Conservation (phyloP, 306 rosid genomes). For the Malus domestica region DNA sequence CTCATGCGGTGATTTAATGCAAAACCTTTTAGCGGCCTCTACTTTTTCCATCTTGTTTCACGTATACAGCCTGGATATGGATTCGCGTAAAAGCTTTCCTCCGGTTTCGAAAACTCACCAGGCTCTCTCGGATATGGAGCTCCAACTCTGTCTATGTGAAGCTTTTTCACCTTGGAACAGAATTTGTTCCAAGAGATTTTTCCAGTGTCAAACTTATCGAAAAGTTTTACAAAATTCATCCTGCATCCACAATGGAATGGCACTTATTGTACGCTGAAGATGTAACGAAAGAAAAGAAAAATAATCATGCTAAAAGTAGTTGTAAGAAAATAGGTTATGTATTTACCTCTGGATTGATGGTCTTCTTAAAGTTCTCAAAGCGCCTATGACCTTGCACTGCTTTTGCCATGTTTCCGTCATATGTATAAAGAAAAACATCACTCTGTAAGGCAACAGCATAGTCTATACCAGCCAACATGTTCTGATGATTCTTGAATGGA, state of each 20-base stretch:
- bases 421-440: constrained; percentile 73
- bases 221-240: constrained; percentile 77
- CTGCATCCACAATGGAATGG: constrained; percentile 40
- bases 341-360: constrained; percentile 88
- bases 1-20: constrained; percentile 5
- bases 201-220: constrained; percentile 76
- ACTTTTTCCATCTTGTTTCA: constrained; percentile 33
- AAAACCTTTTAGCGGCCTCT: constrained; percentile 14
- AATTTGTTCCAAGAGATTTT: constrained; percentile 72
- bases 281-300: background rate
- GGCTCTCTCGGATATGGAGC: constrained; percentile 66
- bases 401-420: constrained; percentile 99
- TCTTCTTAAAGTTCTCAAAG: constrained; percentile 85
- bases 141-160: constrained; percentile 66
- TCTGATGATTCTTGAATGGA: constrained; percentile 78
- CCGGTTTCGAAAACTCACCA: constrained; percentile 88
- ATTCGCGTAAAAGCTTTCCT: constrained; percentile 95
- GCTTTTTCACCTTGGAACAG: constrained; percentile 65
- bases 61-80: constrained; percentile 86
- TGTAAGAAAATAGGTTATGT: constrained; percentile 9
- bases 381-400: constrained; percentile 99
- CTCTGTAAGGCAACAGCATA: constrained; percentile 91
- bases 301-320: constrained; percentile 1
- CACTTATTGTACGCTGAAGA: constrained; percentile 1
- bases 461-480: constrained; percentile 98